These are phyloP conservation scores for Schizophyllum amplum DNA, from an alignment of 1,284 basidiomycete genomes.

Conservation along the genomic window DNA sequence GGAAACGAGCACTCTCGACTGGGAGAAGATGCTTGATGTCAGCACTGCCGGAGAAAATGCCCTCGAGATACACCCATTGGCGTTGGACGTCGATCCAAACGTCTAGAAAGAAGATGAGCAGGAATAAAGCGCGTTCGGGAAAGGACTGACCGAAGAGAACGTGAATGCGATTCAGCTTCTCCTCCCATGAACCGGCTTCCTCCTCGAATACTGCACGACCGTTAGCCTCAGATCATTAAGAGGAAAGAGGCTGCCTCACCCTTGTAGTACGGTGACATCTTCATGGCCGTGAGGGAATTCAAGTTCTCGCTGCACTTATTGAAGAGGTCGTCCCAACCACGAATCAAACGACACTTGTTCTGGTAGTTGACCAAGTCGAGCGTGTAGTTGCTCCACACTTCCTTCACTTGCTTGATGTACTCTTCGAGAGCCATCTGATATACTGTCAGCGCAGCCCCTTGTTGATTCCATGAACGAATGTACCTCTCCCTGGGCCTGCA, in stretches of 20 bases:
- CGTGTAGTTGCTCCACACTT: constrained; percentile 94
- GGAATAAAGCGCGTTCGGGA: background rate
- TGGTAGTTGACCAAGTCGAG: constrained; percentile 98
- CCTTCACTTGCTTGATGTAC: constrained; percentile 92
- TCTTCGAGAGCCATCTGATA: constrained; percentile 85
- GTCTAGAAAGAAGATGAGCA: constrained; percentile 38
- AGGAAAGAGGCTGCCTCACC: too few species aligned
- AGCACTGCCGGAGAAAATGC: constrained; percentile 98
- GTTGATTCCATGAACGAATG: constrained; percentile 7
- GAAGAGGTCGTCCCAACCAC: constrained; percentile 98
- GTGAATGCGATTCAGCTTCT: constrained; percentile 89
- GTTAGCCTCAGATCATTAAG: constrained; percentile 1
- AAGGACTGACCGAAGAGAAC: constrained; percentile 83
- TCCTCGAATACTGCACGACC: constrained; percentile 75
- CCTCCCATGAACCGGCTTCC: constrained; percentile 91
- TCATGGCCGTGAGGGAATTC: constrained; percentile 96
- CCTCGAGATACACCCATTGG: constrained; percentile 99
- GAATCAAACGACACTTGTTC: constrained; percentile 95
- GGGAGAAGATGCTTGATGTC: constrained; percentile 98
- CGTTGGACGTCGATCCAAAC: constrained; percentile 99
- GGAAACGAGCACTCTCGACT: constrained; percentile 93
- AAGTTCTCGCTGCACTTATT: constrained; percentile 95
- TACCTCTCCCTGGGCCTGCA: constrained; percentile 97
- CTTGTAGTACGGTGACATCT: constrained; percentile 94
- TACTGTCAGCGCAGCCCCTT: constrained; percentile 4